These are phyloP conservation scores for Mycena capillaripes DNA, from an alignment of 768 basidiomycete species.

Conservation along the genomic window DNA sequence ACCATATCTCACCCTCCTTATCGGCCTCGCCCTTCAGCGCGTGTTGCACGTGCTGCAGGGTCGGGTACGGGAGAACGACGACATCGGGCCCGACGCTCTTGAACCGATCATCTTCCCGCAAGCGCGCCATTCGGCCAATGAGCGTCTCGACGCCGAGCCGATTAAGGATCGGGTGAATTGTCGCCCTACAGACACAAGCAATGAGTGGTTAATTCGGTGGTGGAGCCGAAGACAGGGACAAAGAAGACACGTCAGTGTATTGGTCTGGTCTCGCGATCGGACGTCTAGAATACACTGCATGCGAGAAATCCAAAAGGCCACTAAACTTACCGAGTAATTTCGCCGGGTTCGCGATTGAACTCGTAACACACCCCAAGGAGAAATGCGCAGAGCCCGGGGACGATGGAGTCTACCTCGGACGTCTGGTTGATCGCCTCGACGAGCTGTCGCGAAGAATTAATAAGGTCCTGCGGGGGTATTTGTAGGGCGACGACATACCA, in stretches of 20 bases:
- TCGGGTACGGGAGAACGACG: slow-evolving; percentile 73
- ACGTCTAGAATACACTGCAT: neutral
- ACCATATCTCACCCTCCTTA: slow-evolving; percentile 90
- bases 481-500: slow-evolving; percentile 71
- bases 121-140: slow-evolving; percentile 85
- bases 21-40: slow-evolving; percentile 50
- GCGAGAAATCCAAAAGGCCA: neutral
- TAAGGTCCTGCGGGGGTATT: neutral
- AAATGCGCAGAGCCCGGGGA: slow-evolving; percentile 93
- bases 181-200: slow-evolving; percentile 63
- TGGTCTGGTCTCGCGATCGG: slow-evolving; percentile 15
- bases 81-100: slow-evolving; percentile 89
- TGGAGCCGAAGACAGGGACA: slow-evolving; percentile 10
- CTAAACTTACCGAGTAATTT: slow-evolving; percentile 84
- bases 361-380: slow-evolving; percentile 96
- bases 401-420: slow-evolving; percentile 85
- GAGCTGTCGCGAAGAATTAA: slow-evolving; percentile 63
- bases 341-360: slow-evolving; percentile 95
- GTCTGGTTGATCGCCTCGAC: slow-evolving; percentile 96
- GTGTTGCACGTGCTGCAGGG: slow-evolving; percentile 44
- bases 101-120: slow-evolving; percentile 95
- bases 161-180: slow-evolving; percentile 90
- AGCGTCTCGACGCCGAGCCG: slow-evolving; percentile 93
- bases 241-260: neutral
- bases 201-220: slow-evolving; percentile 14